These are phyloP conservation scores for Ceratocystis diversiconidia DNA, from an alignment of 2,329 filamentous ascomycete species.

Conservation along the genomic window DNA sequence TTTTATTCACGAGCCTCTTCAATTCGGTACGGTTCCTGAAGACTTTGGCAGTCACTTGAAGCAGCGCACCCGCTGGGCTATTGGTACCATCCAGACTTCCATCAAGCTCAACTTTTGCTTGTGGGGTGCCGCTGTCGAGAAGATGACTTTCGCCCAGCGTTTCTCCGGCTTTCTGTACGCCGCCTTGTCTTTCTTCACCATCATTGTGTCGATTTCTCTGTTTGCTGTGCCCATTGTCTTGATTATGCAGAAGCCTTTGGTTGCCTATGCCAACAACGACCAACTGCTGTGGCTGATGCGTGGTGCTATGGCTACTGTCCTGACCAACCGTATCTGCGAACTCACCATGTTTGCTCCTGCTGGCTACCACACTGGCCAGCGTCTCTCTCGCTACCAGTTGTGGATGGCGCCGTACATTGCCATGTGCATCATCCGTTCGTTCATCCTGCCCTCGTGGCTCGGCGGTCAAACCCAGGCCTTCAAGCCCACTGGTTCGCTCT, in stretches of 20 bases:
- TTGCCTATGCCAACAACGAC: conserved; percentile 37
- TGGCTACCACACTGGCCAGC: conserved; percentile 45
- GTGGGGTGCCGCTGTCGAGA: conserved; percentile 36
- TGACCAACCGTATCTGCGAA: conserved; percentile 41
- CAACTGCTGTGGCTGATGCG: conserved; percentile 47
- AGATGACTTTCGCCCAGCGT: conserved; percentile 43
- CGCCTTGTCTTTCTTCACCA: conserved; percentile 40
- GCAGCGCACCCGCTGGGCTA: conserved; percentile 43
- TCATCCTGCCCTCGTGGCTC: conserved; percentile 44
- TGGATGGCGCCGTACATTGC: conserved; percentile 52
- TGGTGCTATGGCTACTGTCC: conserved; percentile 36
- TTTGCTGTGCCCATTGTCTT: conserved; percentile 47
- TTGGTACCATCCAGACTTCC: conserved; percentile 43
- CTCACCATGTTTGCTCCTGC: conserved; percentile 44
- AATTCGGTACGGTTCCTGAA: conserved; percentile 46
- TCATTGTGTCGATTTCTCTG: conserved; percentile 39
- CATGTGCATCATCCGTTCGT: conserved; percentile 42
- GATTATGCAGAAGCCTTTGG: conserved; percentile 40
- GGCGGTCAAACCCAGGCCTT: conserved; percentile 45
- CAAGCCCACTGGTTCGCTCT: conserved; percentile 44
- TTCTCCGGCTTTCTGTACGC: conserved; percentile 46
- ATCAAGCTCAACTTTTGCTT: conserved; percentile 47
- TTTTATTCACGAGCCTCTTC: conserved; percentile 44
- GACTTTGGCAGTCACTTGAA: conserved; percentile 41
- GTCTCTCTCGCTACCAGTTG: conserved; percentile 40